Conservation (phyloP, 345 rosid genomes). For the Rhizophora mangle region DNA sequence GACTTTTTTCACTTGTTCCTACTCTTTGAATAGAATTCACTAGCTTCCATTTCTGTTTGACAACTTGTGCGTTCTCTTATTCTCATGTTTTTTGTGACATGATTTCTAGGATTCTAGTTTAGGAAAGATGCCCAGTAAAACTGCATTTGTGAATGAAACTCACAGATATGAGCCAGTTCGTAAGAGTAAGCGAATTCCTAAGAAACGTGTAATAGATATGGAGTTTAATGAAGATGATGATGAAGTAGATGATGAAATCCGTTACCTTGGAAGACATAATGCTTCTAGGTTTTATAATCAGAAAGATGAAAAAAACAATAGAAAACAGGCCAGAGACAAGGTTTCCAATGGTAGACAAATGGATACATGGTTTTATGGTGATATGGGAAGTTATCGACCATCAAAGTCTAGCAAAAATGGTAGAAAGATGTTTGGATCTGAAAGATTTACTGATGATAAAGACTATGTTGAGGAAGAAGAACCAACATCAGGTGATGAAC, state of each 20-base stretch:
- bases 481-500: constrained; percentile 15
- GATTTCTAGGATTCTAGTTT: constrained; percentile 14
- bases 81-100: constrained; percentile 5
- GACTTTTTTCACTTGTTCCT: too few relatives aligned
- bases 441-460: background rate
- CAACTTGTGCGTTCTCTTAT: too few relatives aligned
- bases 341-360: constrained; percentile 11
- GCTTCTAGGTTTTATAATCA: constrained; percentile 1
- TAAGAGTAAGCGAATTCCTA: constrained; percentile 24
- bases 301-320: background rate
- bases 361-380: constrained; percentile 1
- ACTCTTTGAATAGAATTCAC: too few relatives aligned
- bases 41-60: too few relatives aligned
- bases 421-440: constrained; percentile 1
- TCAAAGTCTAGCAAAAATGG: constrained; percentile 12
- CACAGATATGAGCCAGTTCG: constrained; percentile 18
- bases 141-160: constrained; percentile 5
- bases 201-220: constrained; percentile 23
- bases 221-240: constrained; percentile 19
- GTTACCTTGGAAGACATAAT: constrained; percentile 18
- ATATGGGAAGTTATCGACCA: background rate
- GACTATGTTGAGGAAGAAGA: constrained; percentile 12
- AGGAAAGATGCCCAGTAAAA: constrained; percentile 20
- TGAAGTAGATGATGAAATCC: constrained; percentile 18
- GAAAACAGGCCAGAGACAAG: background rate